A percentile compares a stretch with the other conserved stretches of the same genome.
These are phyloP conservation scores for Diospyros kaki DNA, from an alignment of 148 eudicot species.

Conservation along the genomic window DNA sequence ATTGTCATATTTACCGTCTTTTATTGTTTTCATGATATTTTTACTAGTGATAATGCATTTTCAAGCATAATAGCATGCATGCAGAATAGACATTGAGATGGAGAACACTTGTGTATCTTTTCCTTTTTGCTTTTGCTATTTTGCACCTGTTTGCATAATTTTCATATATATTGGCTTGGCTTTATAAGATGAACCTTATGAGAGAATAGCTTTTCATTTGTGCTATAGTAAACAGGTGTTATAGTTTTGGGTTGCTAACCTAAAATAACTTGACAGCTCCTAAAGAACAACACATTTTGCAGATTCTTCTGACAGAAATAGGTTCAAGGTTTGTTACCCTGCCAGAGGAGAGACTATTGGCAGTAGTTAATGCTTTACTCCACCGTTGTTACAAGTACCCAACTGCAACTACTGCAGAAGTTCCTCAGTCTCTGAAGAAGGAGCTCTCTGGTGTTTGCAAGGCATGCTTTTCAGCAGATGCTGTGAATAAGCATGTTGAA, in stretches of 20 bases:
- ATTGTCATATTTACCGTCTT: neutral
- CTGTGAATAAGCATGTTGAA: slow-evolving; percentile 96
- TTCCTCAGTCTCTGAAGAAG: slow-evolving; percentile 94
- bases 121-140: neutral
- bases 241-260: neutral
- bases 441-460: slow-evolving; percentile 98
- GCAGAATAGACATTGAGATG: neutral
- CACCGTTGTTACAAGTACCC: slow-evolving; percentile 98
- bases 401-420: slow-evolving; percentile 96
- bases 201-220: neutral
- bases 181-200: neutral
- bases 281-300: slow-evolving; percentile 17
- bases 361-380: slow-evolving; percentile 92
- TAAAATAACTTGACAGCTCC: neutral
- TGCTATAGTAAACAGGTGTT: too few species aligned
- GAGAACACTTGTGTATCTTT: neutral
- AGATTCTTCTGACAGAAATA: slow-evolving; percentile 89
- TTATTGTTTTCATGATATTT: neutral
- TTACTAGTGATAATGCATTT: neutral
- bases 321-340: slow-evolving; percentile 97
- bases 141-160: neutral
- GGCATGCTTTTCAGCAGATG: slow-evolving; percentile 98
- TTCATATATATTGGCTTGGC: neutral
- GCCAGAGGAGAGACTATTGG: slow-evolving; percentile 97
- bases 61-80: neutral